phyloP scores from a whole-genome alignment of 2,329 filamentous ascomycete species.

The Passalora sequoiae region DNA sequence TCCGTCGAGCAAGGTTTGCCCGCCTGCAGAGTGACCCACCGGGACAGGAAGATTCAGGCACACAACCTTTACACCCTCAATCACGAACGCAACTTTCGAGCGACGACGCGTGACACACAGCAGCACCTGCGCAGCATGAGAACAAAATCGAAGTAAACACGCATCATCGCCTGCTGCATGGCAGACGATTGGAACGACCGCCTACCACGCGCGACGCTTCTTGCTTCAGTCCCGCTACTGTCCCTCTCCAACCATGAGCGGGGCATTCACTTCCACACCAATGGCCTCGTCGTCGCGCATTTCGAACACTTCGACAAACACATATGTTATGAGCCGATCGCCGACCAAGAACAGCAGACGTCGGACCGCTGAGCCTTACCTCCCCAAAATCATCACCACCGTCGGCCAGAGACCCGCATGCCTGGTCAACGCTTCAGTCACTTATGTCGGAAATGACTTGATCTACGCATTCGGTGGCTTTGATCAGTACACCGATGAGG shows the following conservation, averaged over 20 bases:
- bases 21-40: too few relatives aligned
- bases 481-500: constrained; percentile 96
- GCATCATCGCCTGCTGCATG: background rate
- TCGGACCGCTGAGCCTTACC: constrained; percentile 66
- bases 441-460: constrained; percentile 84
- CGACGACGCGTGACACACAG: too few relatives aligned
- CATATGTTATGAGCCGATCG: constrained; percentile 87
- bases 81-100: too few relatives aligned
- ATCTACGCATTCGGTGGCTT: constrained; percentile 99
- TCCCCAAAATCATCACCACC: constrained; percentile 68
- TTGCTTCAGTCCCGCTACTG: too few relatives aligned
- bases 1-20: too few relatives aligned
- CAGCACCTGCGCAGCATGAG: too few relatives aligned
- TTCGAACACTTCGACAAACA: constrained; percentile 53
- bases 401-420: constrained; percentile 71
- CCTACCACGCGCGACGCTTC: too few relatives aligned
- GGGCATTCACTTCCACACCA: constrained; percentile 1
- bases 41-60: too few relatives aligned
- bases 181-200: too few relatives aligned
- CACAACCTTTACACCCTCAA: too few relatives aligned
- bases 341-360: constrained; percentile 60
- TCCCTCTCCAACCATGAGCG: background rate
- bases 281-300: constrained; percentile 26
- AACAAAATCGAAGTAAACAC: background rate
- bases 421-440: constrained; percentile 95